These are phyloP conservation scores for Russula brevipes DNA, from an alignment of 768 basidiomycete species.

Conservation along the genomic window DNA sequence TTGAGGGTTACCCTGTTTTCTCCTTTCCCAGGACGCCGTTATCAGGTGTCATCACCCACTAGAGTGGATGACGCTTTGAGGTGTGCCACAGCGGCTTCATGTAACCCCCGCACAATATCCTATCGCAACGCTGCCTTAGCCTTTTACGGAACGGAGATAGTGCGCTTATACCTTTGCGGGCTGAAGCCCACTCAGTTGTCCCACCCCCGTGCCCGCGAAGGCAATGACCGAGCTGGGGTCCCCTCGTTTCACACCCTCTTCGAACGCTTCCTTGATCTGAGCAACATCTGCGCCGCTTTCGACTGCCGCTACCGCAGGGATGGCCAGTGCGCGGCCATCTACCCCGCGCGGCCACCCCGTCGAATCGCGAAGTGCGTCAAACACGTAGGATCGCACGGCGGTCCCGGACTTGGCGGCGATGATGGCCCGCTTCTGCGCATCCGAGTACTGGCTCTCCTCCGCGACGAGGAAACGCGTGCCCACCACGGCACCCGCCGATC, in stretches of 20 bases:
- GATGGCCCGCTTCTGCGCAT: constrained; percentile 33
- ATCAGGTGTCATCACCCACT: constrained; percentile 6
- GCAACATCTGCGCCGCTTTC: constrained; percentile 16
- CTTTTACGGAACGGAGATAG: not conserved
- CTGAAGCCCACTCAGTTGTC: constrained; percentile 28
- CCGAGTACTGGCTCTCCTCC: constrained; percentile 47
- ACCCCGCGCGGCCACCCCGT: constrained; percentile 35
- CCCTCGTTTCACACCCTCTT: constrained; percentile 28
- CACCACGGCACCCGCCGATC: constrained; percentile 60
- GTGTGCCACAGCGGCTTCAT: constrained; percentile 25
- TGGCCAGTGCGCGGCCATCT: constrained; percentile 40
- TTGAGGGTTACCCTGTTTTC: not conserved
- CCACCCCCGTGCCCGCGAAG: constrained; percentile 38
- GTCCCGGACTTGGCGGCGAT: constrained; percentile 27
- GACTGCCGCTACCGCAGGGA: constrained; percentile 30
- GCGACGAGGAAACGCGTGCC: constrained; percentile 76
- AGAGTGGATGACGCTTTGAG: constrained; percentile 23
- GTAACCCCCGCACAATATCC: constrained; percentile 30
- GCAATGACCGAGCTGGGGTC: constrained; percentile 29
- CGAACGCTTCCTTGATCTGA: constrained; percentile 20
- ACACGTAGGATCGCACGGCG: constrained; percentile 33
- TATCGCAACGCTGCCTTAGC: constrained; percentile 13
- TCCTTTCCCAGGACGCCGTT: constrained; percentile 14
- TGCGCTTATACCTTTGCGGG: constrained; percentile 28
- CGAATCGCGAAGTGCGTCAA: constrained; percentile 33